phyloP scores from a whole-genome alignment of 1,284 basidiomycete species.

The Phylloporus gajari region DNA sequence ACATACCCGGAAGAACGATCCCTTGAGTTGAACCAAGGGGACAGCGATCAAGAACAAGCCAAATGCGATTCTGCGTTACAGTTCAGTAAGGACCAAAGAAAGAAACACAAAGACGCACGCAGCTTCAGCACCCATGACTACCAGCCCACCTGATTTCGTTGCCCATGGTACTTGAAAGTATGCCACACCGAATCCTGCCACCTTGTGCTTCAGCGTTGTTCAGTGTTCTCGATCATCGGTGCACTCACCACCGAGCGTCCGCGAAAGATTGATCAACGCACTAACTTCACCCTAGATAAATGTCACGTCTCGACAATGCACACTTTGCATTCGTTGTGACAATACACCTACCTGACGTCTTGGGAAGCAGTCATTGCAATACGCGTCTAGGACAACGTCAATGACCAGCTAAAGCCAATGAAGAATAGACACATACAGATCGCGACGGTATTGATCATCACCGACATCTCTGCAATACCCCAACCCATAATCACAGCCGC shows the following conservation, averaged over 20 bases:
- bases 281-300: constrained; percentile 58
- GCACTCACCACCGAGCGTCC: constrained; percentile 55
- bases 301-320: not conserved
- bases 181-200: constrained; percentile 59
- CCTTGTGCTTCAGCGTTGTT: not conserved
- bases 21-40: constrained; percentile 57
- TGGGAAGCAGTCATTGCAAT: constrained; percentile 60
- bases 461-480: constrained; percentile 68
- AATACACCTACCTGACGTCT: constrained; percentile 35
- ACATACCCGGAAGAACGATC: constrained; percentile 55
- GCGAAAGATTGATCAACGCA: constrained; percentile 62
- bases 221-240: not conserved
- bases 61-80: constrained; percentile 48
- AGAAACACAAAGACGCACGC: constrained; percentile 44
- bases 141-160: constrained; percentile 55
- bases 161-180: constrained; percentile 70
- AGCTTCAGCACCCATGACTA: constrained; percentile 62
- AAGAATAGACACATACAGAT: constrained; percentile 55
- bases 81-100: not conserved
- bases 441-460: constrained; percentile 75
- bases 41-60: constrained; percentile 61
- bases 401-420: not conserved
- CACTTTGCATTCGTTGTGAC: not conserved
- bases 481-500: constrained; percentile 72
- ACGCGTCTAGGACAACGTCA: constrained; percentile 55